Evolutionary conservation across 2,329 filamentous ascomycete genomes (phyloP).

Genomic region (Neonectria ditissima): DNA sequence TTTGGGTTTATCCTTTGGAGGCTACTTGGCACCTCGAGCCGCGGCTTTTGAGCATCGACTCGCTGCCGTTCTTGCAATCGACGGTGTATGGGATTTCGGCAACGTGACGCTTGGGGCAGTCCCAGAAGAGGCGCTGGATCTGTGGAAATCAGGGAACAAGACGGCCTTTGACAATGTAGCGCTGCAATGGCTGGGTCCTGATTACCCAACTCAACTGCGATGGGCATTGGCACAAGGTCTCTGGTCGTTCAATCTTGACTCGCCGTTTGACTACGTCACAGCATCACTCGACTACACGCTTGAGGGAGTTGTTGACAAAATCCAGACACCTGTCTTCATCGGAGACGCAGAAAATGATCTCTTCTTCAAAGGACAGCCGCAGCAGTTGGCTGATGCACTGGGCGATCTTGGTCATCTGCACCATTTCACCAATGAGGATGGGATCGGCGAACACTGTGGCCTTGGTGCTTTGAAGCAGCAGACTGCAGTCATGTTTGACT

Average conservation of each 20-base stretch:
- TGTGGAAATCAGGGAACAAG: slow-evolving; percentile 24
- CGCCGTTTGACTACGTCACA: slow-evolving; percentile 45
- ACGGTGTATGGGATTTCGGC: slow-evolving; percentile 36
- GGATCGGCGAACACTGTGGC: neutral
- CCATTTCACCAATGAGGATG: neutral
- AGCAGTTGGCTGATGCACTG: slow-evolving; percentile 27
- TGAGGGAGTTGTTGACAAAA: slow-evolving; percentile 27
- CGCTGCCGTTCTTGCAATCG: slow-evolving; percentile 16
- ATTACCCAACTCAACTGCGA: slow-evolving; percentile 30
- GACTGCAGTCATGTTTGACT: neutral
- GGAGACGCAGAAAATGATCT: slow-evolving; percentile 36
- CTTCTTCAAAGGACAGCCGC: slow-evolving; percentile 28
- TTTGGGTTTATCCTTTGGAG: slow-evolving; percentile 27
- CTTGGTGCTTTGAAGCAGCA: neutral
- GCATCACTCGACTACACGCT: slow-evolving; percentile 28
- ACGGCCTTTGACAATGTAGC: slow-evolving; percentile 33
- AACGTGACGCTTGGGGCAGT: slow-evolving; percentile 1
- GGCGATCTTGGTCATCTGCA: slow-evolving; percentile 8
- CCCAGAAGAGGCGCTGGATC: slow-evolving; percentile 11
- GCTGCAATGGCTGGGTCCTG: slow-evolving; percentile 10
- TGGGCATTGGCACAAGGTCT: slow-evolving; percentile 50
- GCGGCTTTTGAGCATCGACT: slow-evolving; percentile 32
- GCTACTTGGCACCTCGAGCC: slow-evolving; percentile 31
- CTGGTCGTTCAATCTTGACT: slow-evolving; percentile 48
- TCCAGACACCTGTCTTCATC: slow-evolving; percentile 41